These are phyloP conservation scores for Mucor irregularis DNA, from an alignment of 371 early-diverging fungal species.

Conservation along the genomic window DNA sequence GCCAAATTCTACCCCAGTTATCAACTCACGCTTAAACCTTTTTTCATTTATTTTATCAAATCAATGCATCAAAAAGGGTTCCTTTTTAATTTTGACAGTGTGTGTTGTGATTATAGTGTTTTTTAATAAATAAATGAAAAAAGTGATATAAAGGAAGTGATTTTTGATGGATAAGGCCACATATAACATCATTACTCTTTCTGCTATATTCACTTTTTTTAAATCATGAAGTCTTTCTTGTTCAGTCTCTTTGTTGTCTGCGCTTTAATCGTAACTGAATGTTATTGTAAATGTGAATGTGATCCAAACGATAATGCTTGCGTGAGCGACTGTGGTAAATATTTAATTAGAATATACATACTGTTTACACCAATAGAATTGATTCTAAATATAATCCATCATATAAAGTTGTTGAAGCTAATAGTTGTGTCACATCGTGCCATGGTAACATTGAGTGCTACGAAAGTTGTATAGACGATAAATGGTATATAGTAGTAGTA, in stretches of 20 bases:
- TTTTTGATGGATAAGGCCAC: too few relatives aligned
- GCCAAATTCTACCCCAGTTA: not conserved
- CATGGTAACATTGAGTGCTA: constrained; percentile 8
- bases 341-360: too few relatives aligned
- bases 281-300: not conserved
- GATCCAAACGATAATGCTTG: not conserved
- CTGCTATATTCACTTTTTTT: not conserved
- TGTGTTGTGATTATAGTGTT: too few relatives aligned
- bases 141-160: too few relatives aligned
- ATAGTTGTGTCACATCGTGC: constrained; percentile 19
- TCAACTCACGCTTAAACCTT: not conserved
- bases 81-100: too few relatives aligned
- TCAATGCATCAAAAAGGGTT: too few relatives aligned
- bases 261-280: not conserved
- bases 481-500: constrained; percentile 9
- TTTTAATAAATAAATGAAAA: too few relatives aligned
- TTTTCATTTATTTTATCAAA: not conserved
- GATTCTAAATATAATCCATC: not conserved
- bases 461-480: constrained; percentile 16
- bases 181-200: too few relatives aligned
- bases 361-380: too few relatives aligned
- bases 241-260: not conserved
- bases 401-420: constrained; percentile 4
- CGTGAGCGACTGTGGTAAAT: not conserved
- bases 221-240: not conserved